phyloP scores from a whole-genome alignment of 2,329 filamentous ascomycete genomes.

The Scolecobasidium constrictum region DNA sequence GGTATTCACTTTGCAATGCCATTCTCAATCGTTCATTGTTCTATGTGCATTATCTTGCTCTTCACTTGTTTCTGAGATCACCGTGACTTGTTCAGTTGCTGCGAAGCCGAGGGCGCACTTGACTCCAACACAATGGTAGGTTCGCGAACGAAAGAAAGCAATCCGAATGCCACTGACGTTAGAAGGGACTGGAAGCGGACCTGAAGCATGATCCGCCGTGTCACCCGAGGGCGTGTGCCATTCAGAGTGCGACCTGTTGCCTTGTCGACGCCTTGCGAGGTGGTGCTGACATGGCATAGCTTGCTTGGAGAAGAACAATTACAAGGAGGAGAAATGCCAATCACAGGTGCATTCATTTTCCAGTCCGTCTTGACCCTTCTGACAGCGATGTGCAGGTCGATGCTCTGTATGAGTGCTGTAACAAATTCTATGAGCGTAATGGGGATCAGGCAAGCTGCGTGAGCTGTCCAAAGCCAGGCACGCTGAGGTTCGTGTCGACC shows the following conservation, averaged over 20 bases:
- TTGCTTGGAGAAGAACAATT: conserved; percentile 75
- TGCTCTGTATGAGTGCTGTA: conserved; percentile 87
- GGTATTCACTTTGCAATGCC: no score
- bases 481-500: not conserved
- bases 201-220: conserved; percentile 68
- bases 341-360: conserved; percentile 13
- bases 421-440: conserved; percentile 70
- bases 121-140: no score
- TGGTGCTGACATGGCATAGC: conserved; percentile 38
- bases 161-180: no score
- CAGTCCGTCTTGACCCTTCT: not conserved
- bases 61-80: no score
- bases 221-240: conserved; percentile 80
- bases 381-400: conserved; percentile 48
- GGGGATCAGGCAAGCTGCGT: conserved; percentile 66
- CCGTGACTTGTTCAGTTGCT: no score
- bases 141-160: no score
- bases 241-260: conserved; percentile 60
- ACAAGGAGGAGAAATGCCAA: conserved; percentile 74
- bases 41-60: no score
- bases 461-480: conserved; percentile 71
- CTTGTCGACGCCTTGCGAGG: not conserved
- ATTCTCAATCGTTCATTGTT: no score
- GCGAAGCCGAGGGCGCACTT: no score
- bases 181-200: conserved; percentile 45